phyloP scores from a whole-genome alignment of 768 basidiomycete species.

The Phlegmacium glaucopus region DNA sequence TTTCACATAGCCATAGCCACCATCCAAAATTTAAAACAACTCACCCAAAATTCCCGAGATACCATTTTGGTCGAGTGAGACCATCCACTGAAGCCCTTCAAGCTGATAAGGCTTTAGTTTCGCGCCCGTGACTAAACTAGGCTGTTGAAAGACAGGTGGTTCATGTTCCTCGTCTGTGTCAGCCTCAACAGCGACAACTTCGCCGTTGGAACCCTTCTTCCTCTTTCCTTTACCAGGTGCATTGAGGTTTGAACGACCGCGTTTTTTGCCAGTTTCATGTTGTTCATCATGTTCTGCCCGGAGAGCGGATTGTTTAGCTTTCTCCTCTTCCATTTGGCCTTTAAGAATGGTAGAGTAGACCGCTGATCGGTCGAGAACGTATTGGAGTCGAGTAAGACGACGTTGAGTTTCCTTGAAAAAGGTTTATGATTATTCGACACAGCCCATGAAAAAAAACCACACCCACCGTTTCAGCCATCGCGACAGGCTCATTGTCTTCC shows the following conservation, averaged over 20 bases:
- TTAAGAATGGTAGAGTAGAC: constrained; percentile 72
- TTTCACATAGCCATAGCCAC: neutral
- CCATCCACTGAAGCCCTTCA: constrained; percentile 95
- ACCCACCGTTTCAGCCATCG: constrained; percentile 13
- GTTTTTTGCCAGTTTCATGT: constrained; percentile 23
- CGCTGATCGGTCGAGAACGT: constrained; percentile 71
- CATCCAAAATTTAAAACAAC: constrained; percentile 19
- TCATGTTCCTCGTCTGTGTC: constrained; percentile 23
- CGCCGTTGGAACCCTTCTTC: constrained; percentile 24
- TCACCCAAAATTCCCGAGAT: constrained; percentile 76
- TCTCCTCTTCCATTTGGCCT: constrained; percentile 70
- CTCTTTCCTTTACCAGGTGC: constrained; percentile 21
- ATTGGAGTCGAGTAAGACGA: constrained; percentile 53
- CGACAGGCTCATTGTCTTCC: constrained; percentile 1
- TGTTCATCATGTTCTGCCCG: constrained; percentile 19
- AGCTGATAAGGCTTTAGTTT: constrained; percentile 88
- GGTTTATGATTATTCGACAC: neutral
- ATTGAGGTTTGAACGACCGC: constrained; percentile 11
- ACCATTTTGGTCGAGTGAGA: constrained; percentile 79
- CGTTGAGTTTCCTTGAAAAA: constrained; percentile 43
- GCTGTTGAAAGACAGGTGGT: constrained; percentile 58
- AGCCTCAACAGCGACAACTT: constrained; percentile 14
- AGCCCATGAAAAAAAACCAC: neutral
- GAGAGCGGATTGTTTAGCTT: constrained; percentile 23
- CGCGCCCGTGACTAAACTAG: constrained; percentile 78